Conservation (phyloP, 148 eudicot genomes). For the Cornus florida region DNA sequence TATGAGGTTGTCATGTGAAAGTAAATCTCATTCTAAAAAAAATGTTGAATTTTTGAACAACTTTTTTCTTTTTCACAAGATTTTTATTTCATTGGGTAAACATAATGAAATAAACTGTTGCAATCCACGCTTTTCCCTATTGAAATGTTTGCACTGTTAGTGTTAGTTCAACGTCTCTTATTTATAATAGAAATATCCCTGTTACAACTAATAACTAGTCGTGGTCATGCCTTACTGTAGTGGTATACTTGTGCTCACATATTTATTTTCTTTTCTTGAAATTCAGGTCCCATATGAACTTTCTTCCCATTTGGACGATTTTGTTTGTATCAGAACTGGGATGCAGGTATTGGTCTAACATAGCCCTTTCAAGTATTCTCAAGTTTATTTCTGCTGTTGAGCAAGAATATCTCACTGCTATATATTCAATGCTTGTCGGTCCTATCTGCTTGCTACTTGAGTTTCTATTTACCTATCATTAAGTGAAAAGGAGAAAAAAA, state of each 20-base stretch:
- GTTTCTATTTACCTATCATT: no score
- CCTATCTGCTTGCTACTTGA: no score
- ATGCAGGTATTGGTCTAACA: constrained; percentile 61
- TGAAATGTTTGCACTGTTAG: not conserved
- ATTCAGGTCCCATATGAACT: constrained; percentile 74
- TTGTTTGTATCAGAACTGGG: constrained; percentile 75
- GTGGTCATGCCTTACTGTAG: not conserved
- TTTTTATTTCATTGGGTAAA: not conserved
- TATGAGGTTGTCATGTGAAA: not conserved
- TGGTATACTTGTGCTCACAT: not conserved
- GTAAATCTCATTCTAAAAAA: no score
- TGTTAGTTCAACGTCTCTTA: not conserved
- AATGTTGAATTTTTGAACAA: no score
- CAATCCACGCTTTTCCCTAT: not conserved
- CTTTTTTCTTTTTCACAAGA: not conserved
- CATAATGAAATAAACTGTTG: not conserved
- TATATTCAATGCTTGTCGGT: no score
- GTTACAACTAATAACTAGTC: not conserved
- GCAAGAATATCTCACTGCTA: not conserved
- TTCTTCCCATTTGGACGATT: constrained; percentile 75
- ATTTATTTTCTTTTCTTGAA: constrained; percentile 8
- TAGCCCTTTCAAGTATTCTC: not conserved
- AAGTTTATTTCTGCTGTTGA: no score
- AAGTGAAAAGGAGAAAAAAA: no score
- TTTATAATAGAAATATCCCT: no score